Evolutionary conservation across 2,329 filamentous ascomycete genomes (phyloP), one percentile per base, ranked within the genome.

Genomic region (Aspergillus sojae): DNA sequence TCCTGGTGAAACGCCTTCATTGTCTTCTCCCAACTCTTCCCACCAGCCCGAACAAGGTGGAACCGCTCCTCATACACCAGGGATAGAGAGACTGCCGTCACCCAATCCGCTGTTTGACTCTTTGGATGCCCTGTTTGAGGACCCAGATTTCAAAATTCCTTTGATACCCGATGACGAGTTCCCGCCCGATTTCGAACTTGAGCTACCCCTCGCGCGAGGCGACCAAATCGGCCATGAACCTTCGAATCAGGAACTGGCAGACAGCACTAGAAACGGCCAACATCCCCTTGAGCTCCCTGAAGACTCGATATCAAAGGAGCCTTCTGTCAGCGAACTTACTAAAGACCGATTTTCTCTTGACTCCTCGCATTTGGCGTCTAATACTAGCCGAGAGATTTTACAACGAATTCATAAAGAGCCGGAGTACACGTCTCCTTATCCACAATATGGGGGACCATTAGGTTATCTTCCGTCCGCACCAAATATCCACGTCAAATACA

Each of bases 381-480:
- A 58, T 46, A 62, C 68, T 19, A 62, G 53, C 30, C 70, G 71
- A 26, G 73, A 76, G 57, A 61, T 67, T 23, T 60, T 73, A 55
- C 64, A 68, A 46, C 66, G 65, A 14, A 62, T 72, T 12, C 45
- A 60, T 14, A 58, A 68, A 32, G 57, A 66, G 41, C 65, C 65
- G 2, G 61, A 72, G 32, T 75, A 76, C 56, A 58, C 71, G 6
- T 78, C 75, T 1, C 76, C 76, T 9, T 78, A 78, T 62, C 73
- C 73, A 19, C 58, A 53, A 21, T 66, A 68, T 32, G 67, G 68
- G 16, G 71, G 72, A 2, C 64, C 64, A 11, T 57, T 76, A 28
- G 72, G 70, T 2, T 75, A 75, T 57, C 63, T 74, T 52, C 72
- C 72, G 34, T 78, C 76, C 5, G 62, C 73, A 11, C 75, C 75